Percentiles rank a stretch among this genome's conserved stretches.
Conservation (phyloP, 2,329 filamentous ascomycete genomes). For the Aspergillus neotritici region DNA sequence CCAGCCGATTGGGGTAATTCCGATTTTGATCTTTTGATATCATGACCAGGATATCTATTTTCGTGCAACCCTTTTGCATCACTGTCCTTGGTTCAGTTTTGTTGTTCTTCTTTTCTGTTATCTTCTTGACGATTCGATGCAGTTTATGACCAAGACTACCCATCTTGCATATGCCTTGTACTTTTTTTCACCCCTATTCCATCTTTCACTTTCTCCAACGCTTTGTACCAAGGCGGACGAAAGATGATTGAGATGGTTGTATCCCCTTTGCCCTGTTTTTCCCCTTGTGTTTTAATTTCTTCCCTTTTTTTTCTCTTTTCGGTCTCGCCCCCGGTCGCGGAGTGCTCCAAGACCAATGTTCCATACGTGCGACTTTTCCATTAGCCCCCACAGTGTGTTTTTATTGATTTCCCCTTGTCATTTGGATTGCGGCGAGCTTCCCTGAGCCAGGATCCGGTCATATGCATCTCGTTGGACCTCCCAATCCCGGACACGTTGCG, state of each 20-base stretch:
- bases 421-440: slow-evolving; percentile 7
- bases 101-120: slow-evolving; percentile 4
- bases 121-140: slow-evolving; percentile 17
- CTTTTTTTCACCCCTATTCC: not conserved
- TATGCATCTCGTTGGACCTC: slow-evolving; percentile 4
- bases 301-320: slow-evolving; percentile 3
- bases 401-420: slow-evolving; percentile 7
- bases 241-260: too few relatives aligned
- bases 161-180: slow-evolving; percentile 18
- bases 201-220: slow-evolving; percentile 3
- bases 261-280: not conserved
- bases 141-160: slow-evolving; percentile 11
- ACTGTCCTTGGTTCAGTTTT: too few relatives aligned
- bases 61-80: slow-evolving; percentile 18
- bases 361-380: slow-evolving; percentile 6
- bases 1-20: slow-evolving; percentile 21
- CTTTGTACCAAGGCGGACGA: slow-evolving; percentile 6
- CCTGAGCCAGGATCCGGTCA: slow-evolving; percentile 3
- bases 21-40: slow-evolving; percentile 20
- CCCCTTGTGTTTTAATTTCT: slow-evolving; percentile 5
- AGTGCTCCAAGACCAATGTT: slow-evolving; percentile 4
- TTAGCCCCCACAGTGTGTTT: slow-evolving; percentile 6
- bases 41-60: slow-evolving; percentile 20
- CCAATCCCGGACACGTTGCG: slow-evolving; percentile 3
- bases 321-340: not conserved